phyloP scores from a whole-genome alignment of 176 grass and related monocot species.

The Secale cereale region DNA sequence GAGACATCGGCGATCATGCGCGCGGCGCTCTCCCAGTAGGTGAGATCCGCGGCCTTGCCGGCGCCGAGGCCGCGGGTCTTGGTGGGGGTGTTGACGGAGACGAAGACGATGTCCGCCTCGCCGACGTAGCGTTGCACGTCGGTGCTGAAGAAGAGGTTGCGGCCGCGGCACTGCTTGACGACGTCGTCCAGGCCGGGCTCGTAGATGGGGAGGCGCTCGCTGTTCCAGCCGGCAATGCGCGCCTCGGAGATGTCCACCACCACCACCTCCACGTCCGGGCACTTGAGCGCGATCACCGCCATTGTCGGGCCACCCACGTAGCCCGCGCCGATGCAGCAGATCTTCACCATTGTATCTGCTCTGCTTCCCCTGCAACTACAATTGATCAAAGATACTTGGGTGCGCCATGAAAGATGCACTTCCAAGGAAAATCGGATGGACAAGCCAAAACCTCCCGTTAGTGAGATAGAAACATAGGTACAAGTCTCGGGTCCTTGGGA shows the following conservation, averaged over 20 bases:
- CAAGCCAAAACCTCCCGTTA: background rate
- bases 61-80: slow-evolving; percentile 38
- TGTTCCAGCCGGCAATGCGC: slow-evolving; percentile 37
- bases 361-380: background rate
- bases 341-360: slow-evolving; percentile 27
- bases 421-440: no score
- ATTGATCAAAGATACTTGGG: no score
- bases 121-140: slow-evolving; percentile 30
- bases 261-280: slow-evolving; percentile 34
- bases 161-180: slow-evolving; percentile 27
- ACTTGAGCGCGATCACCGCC: slow-evolving; percentile 50
- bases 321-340: slow-evolving; percentile 48
- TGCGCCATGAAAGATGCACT: no score
- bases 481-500: background rate
- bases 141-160: slow-evolving; percentile 51
- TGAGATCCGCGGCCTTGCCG: slow-evolving; percentile 35
- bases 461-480: background rate
- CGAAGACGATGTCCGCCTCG: slow-evolving; percentile 44
- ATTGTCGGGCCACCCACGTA: slow-evolving; percentile 42
- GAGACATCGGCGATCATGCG: slow-evolving; percentile 43
- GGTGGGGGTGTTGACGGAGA: slow-evolving; percentile 46
- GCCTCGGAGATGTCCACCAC: slow-evolving; percentile 43
- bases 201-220: slow-evolving; percentile 32
- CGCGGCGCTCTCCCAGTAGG: slow-evolving; percentile 39
- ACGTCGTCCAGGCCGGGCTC: slow-evolving; percentile 44